Evolutionary conservation across 306 rosid genomes (phyloP).

Genomic region (Rosa multiflora): DNA sequence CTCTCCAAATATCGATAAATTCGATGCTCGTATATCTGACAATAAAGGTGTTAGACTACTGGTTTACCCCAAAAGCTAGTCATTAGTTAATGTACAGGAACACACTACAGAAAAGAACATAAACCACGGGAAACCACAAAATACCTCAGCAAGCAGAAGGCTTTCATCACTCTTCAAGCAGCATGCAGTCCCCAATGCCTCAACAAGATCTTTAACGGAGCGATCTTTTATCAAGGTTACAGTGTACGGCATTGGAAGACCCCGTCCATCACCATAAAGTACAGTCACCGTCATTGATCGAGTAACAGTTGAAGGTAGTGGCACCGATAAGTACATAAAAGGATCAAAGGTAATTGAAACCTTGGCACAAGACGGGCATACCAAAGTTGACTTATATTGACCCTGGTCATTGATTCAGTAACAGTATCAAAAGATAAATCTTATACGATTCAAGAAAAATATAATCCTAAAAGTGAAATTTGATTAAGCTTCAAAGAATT

Average conservation of each 20-base stretch:
- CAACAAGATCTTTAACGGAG: slow-evolving; percentile 68
- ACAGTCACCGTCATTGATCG: slow-evolving; percentile 81
- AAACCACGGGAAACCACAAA: slow-evolving; percentile 26
- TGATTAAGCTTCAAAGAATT: background rate
- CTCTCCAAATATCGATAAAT: slow-evolving; percentile 73
- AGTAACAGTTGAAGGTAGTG: slow-evolving; percentile 86
- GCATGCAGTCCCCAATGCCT: slow-evolving; percentile 65
- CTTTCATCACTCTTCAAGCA: slow-evolving; percentile 87
- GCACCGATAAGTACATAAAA: slow-evolving; percentile 96
- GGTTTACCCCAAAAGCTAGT: background rate
- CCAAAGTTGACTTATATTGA: slow-evolving; percentile 96
- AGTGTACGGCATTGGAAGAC: slow-evolving; percentile 89
- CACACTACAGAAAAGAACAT: background rate
- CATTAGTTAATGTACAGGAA: background rate
- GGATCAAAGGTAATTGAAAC: slow-evolving; percentile 97
- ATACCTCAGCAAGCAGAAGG: slow-evolving; percentile 94
- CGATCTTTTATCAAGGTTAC: slow-evolving; percentile 71
- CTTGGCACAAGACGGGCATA: slow-evolving; percentile 88
- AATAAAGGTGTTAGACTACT: slow-evolving; percentile 17
- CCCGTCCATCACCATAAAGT: slow-evolving; percentile 79
- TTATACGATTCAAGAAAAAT: background rate
- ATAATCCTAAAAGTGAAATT: background rate
- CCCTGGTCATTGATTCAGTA: slow-evolving; percentile 60
- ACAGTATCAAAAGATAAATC: slow-evolving; percentile 14
- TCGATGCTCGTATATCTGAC: slow-evolving; percentile 71